Percentiles rank a stretch among this genome's conserved stretches.
Conservation (phyloP, 169 alveolate genomes). For the Plasmodium sp. region DNA sequence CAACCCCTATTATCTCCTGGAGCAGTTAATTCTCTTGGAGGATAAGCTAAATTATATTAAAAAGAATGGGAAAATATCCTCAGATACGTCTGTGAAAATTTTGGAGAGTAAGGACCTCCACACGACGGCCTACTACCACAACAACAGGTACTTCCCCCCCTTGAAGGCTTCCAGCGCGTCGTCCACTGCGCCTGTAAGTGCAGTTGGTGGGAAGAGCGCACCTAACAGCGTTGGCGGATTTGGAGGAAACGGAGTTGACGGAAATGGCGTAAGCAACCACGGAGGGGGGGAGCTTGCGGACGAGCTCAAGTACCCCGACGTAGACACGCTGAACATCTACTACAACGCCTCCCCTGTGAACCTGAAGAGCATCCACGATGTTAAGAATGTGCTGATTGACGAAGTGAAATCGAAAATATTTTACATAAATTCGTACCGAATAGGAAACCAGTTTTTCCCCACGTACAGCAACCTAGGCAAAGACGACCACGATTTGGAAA, state of each 20-base stretch:
- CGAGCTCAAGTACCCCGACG: slow-evolving; percentile 4
- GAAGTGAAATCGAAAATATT: slow-evolving; percentile 48
- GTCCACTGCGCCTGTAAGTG: neutral
- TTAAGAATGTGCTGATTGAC: slow-evolving; percentile 14
- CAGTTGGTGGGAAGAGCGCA: neutral
- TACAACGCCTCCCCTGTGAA: slow-evolving; percentile 13
- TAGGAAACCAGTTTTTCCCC: slow-evolving; percentile 53
- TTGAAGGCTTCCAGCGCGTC: neutral
- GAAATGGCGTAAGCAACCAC: neutral
- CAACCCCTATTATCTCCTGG: neutral
- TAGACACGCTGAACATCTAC: neutral
- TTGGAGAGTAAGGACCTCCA: neutral
- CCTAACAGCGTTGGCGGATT: neutral
- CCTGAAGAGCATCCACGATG: slow-evolving; percentile 1
- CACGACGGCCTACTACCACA: slow-evolving; percentile 21
- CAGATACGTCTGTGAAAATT: neutral
- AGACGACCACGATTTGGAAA: slow-evolving; percentile 60
- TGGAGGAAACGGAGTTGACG: neutral
- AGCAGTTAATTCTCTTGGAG: neutral
- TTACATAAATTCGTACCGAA: slow-evolving; percentile 43
- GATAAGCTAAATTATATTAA: slow-evolving; percentile 28
- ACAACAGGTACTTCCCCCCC: neutral
- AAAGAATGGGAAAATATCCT: neutral
- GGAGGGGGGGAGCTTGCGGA: neutral
- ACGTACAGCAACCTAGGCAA: slow-evolving; percentile 41